These are phyloP conservation scores for Cryoendolithus antarcticus DNA, from an alignment of 2,329 filamentous ascomycete genomes.

Conservation along the genomic window DNA sequence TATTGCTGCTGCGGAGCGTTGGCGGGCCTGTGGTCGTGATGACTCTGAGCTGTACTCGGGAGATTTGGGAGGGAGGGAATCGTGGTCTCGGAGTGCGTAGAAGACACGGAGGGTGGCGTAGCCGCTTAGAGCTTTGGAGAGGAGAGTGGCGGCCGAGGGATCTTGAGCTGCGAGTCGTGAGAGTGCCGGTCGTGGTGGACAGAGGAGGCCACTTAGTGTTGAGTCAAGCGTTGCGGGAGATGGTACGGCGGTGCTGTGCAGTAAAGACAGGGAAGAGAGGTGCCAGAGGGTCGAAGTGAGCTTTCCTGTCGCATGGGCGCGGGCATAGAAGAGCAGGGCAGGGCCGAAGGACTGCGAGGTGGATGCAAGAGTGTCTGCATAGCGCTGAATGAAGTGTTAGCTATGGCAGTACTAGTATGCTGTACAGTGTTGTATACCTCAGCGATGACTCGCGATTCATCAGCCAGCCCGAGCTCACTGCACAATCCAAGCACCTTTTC, in stretches of 20 bases:
- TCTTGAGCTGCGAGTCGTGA: slow-evolving; percentile 62
- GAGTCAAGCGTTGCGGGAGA: slow-evolving; percentile 58
- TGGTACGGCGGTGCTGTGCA: slow-evolving; percentile 74
- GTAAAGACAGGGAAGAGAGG: slow-evolving; percentile 73
- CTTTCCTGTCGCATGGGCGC: slow-evolving; percentile 65
- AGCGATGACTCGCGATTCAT: slow-evolving; percentile 68
- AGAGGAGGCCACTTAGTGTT: slow-evolving; percentile 57
- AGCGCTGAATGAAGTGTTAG: slow-evolving; percentile 46
- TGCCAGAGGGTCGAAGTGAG: slow-evolving; percentile 77
- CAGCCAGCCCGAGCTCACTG: slow-evolving; percentile 62
- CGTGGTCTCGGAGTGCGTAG: slow-evolving; percentile 74
- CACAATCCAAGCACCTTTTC: slow-evolving; percentile 73
- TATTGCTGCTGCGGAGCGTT: slow-evolving; percentile 58
- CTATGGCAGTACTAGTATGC: not conserved
- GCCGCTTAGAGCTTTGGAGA: slow-evolving; percentile 77
- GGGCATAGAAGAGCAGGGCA: slow-evolving; percentile 79
- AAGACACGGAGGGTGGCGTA: slow-evolving; percentile 86
- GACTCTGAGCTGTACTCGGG: slow-evolving; percentile 28
- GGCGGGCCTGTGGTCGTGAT: slow-evolving; percentile 45
- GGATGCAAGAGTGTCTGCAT: slow-evolving; percentile 63
- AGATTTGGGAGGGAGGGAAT: slow-evolving; percentile 23
- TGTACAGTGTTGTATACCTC: slow-evolving; percentile 48
- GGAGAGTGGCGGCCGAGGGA: slow-evolving; percentile 65
- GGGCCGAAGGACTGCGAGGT: slow-evolving; percentile 58
- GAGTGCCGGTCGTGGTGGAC: slow-evolving; percentile 58